phyloP scores from a whole-genome alignment of 208 protist species.

The Zelonia costaricensis region DNA sequence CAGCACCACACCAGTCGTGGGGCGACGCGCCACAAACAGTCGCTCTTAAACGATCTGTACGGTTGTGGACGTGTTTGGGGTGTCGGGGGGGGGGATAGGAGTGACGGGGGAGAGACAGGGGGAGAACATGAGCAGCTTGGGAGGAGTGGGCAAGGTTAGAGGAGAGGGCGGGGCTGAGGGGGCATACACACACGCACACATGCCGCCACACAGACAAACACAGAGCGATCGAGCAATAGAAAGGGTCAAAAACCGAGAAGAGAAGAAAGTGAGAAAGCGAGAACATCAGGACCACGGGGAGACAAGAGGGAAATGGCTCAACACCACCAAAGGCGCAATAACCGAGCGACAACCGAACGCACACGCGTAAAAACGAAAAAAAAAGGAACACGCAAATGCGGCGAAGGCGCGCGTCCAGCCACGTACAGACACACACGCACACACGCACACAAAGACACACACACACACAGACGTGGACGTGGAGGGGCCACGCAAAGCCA shows the following conservation, averaged over 20 bases:
- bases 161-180: no score
- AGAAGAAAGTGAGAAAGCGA: slow-evolving; percentile 3
- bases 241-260: slow-evolving; percentile 6
- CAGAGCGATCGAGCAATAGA: slow-evolving; percentile 3
- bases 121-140: no score
- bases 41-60: no score
- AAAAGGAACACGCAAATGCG: background rate
- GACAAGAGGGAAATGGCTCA: slow-evolving; percentile 3
- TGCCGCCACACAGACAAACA: background rate
- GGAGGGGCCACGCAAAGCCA: no score
- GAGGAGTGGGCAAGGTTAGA: no score
- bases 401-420: background rate
- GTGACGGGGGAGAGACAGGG: no score
- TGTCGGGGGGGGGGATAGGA: no score
- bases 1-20: no score
- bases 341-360: background rate
- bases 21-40: no score
- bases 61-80: no score
- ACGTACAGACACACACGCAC: background rate
- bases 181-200: no score
- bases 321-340: background rate
- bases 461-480: background rate
- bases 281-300: slow-evolving; percentile 4
- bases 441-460: background rate
- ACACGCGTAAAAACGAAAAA: background rate